Evolutionary conservation across 2,329 filamentous ascomycete species (phyloP).

Genomic region (Lecanicillium sp.): DNA sequence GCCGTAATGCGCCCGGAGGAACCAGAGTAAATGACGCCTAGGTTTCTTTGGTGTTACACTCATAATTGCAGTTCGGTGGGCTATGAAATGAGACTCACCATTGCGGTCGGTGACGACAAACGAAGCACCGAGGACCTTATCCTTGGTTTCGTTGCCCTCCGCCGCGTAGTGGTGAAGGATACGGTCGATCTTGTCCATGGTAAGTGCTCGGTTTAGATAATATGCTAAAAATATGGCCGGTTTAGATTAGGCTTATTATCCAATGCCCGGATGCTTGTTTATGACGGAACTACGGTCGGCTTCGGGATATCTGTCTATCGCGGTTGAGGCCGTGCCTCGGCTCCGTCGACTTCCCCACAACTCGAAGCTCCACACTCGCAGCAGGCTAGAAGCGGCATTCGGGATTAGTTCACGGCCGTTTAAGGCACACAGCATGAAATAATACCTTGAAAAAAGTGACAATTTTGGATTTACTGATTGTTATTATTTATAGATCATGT

Average conservation of each 20-base stretch:
- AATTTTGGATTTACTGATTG: too few relatives aligned
- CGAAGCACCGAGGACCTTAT: constrained; percentile 25
- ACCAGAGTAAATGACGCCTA: constrained; percentile 25
- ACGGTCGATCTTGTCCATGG: constrained; percentile 18
- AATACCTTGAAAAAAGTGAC: too few relatives aligned
- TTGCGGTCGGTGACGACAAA: constrained; percentile 23
- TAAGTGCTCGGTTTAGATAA: too few relatives aligned
- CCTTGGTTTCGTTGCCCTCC: constrained; percentile 20
- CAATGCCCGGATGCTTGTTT: too few relatives aligned
- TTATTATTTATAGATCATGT: not conserved
- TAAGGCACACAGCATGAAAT: too few relatives aligned
- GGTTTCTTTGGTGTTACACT: not conserved
- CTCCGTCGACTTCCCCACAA: not conserved
- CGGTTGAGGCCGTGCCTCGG: constrained; percentile 5
- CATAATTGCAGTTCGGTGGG: not conserved
- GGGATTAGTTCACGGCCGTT: not conserved
- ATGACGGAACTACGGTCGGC: too few relatives aligned
- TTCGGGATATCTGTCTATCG: not conserved
- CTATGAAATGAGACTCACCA: constrained; percentile 15
- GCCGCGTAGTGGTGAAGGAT: constrained; percentile 22
- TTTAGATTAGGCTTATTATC: too few relatives aligned
- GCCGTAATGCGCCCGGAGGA: constrained; percentile 24
- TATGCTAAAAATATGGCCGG: too few relatives aligned
- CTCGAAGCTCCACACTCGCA: not conserved
- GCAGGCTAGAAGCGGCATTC: not conserved